Evolutionary conservation across 2,329 filamentous ascomycete species (phyloP).

Genomic region (Claviceps paspali): DNA sequence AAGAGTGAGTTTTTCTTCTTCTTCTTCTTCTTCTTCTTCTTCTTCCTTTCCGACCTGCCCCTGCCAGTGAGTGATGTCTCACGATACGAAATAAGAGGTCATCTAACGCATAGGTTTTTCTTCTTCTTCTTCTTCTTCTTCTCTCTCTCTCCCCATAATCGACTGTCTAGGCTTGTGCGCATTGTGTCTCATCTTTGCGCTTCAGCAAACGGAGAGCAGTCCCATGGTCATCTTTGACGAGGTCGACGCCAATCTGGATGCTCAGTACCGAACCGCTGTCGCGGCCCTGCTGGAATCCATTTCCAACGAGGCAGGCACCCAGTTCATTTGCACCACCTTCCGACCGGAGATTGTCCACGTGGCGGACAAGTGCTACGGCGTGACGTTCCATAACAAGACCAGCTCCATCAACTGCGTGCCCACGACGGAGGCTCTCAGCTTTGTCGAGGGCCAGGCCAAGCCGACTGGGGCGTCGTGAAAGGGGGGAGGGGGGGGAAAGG

Average conservation of each 20-base stretch:
- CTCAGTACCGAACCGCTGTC: slow-evolving; percentile 93
- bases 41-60: too few species aligned
- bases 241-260: slow-evolving; percentile 95
- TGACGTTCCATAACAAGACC: slow-evolving; percentile 86
- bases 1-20: too few species aligned
- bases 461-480: slow-evolving; percentile 11
- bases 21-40: too few species aligned
- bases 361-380: slow-evolving; percentile 95
- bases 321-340: slow-evolving; percentile 99
- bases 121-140: too few species aligned
- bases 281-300: slow-evolving; percentile 75
- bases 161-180: slow-evolving; percentile 77
- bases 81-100: too few species aligned
- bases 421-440: slow-evolving; percentile 75
- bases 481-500: background rate
- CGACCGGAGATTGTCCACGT: slow-evolving; percentile 89
- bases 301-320: slow-evolving; percentile 47
- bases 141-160: too few species aligned
- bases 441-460: slow-evolving; percentile 70
- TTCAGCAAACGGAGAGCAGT: slow-evolving; percentile 91
- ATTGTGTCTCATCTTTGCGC: slow-evolving; percentile 96
- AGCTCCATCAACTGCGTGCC: slow-evolving; percentile 85
- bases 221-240: slow-evolving; percentile 99
- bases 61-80: too few species aligned
- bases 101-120: too few species aligned